Base-by-base conservation (phyloP, 306 rosid genomes). In the Styphnolobium japonicum region DNA sequence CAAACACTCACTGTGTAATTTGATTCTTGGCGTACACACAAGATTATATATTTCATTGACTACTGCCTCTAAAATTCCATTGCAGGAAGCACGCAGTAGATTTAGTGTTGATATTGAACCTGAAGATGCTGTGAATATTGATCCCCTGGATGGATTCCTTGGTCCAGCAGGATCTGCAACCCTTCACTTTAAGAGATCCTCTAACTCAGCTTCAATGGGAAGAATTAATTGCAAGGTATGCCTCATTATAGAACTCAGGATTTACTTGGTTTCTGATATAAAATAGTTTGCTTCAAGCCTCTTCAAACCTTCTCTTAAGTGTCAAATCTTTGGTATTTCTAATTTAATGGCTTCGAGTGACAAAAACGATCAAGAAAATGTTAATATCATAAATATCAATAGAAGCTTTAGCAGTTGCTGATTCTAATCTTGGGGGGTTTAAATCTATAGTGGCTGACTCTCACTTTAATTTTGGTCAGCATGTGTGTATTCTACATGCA, bases 41-140 rank as follows among this genome's bases (percentile, higher is more conserved):
- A 9, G 58, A 33, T 27, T 58, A 70, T 56, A 67, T 74, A 75
- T 81, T 42, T 58, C 36, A 22, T 10, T 76, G 76, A 78, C 56
- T 15, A 43, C 49, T 51, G 34, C 73, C 82, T 73, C 75, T 43
- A 76, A 61, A 64, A 51, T 80, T 70, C 45, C 46, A 64, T 70
- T 85, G 83, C 91, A 95, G 99, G 98, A 95, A 88, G 98, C 99
- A 77, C 92, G 90, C 79, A 91, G 99, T 86, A 91, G 90, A 84
- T 91, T 93, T 81, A 86, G 76, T 25, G 85, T 89, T 29, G 97
- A 95, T 71, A 76, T 85, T 73, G 98, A 93, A 82, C 97, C 99
- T 52, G 99, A 90, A 79, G 84, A 89, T 74, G 82, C 85, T 27
- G 82, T 95, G 71, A 66, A 76, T 67, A 86, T 93, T 75, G 89